A percentile compares a stretch with the other conserved stretches of the same genome.
These are phyloP conservation scores for Beauveria sp. DNA, from an alignment of 2,329 filamentous ascomycete genomes.

Conservation along the genomic window DNA sequence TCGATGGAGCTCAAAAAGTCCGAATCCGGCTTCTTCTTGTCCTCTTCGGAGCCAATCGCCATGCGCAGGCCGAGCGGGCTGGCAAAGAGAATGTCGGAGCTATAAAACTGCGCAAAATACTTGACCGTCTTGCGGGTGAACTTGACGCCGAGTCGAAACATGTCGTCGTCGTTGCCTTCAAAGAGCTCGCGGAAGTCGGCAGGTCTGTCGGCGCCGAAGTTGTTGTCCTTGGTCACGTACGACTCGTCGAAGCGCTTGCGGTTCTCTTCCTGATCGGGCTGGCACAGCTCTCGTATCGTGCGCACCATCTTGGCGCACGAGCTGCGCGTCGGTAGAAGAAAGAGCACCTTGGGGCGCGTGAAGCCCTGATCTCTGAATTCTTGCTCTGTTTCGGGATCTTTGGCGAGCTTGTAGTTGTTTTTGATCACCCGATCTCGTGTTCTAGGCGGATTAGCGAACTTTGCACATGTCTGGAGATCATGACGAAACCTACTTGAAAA, in stretches of 20 bases:
- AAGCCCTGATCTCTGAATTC: conserved; percentile 92
- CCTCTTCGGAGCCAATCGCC: conserved; percentile 74
- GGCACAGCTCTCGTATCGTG: conserved; percentile 65
- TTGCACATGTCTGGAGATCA: neutral
- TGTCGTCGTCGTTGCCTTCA: conserved; percentile 91
- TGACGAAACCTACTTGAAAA: conserved; percentile 62
- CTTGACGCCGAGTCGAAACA: conserved; percentile 93
- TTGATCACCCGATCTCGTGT: conserved; percentile 88
- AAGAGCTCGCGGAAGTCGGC: conserved; percentile 87
- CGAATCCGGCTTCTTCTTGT: conserved; percentile 57
- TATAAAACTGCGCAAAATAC: conserved; percentile 92
- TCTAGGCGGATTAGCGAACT: conserved; percentile 28
- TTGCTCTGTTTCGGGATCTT: conserved; percentile 55
- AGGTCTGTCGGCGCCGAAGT: conserved; percentile 66
- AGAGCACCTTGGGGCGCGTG: conserved; percentile 85
- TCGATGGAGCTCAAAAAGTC: conserved; percentile 95
- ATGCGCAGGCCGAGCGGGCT: conserved; percentile 85
- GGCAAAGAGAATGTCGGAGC: conserved; percentile 88
- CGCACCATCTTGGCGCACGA: conserved; percentile 74
- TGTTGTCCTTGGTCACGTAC: conserved; percentile 59
- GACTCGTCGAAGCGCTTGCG: conserved; percentile 83
- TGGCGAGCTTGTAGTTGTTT: conserved; percentile 74
- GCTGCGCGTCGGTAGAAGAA: conserved; percentile 82
- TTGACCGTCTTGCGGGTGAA: conserved; percentile 95
- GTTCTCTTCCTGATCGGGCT: conserved; percentile 90